A percentile compares a stretch with the other conserved stretches of the same genome.
Conservation (phyloP, 2,329 filamentous ascomycete genomes). For the Lachnellula suecica region DNA sequence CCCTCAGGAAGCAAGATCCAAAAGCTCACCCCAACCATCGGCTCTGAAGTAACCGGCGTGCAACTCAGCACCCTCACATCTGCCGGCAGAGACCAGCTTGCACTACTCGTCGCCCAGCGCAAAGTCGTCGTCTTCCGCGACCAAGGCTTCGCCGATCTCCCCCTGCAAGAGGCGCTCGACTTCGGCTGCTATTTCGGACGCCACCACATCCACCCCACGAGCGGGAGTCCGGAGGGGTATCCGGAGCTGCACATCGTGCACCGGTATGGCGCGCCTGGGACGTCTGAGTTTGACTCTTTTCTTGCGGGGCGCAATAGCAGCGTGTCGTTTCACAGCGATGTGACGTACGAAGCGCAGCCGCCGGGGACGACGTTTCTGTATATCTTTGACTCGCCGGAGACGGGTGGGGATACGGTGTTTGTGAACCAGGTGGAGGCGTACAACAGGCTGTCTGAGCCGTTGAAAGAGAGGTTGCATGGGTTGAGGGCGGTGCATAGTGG, state of each 20-base stretch:
- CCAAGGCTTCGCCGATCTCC: slow-evolving; percentile 68
- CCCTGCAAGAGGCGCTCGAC: slow-evolving; percentile 67
- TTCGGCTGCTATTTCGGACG: slow-evolving; percentile 75
- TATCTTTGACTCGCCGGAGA: slow-evolving; percentile 73
- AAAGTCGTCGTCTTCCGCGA: slow-evolving; percentile 77
- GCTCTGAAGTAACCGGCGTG: slow-evolving; percentile 67
- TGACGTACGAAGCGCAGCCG: slow-evolving; percentile 82
- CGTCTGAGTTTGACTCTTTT: slow-evolving; percentile 54
- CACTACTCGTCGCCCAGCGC: slow-evolving; percentile 69
- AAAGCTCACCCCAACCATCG: slow-evolving; percentile 70
- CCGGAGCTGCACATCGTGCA: slow-evolving; percentile 77
- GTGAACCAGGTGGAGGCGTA: slow-evolving; percentile 77
- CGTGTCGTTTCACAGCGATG: slow-evolving; percentile 83
- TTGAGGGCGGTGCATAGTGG: slow-evolving; percentile 78
- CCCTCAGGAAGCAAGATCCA: slow-evolving; percentile 46
- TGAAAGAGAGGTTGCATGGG: slow-evolving; percentile 76
- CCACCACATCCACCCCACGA: slow-evolving; percentile 77
- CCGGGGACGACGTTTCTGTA: slow-evolving; percentile 87
- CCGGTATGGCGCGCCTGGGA: slow-evolving; percentile 59
- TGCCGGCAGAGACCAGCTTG: slow-evolving; percentile 73
- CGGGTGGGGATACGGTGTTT: slow-evolving; percentile 82
- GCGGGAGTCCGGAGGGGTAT: slow-evolving; percentile 67
- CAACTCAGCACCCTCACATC: slow-evolving; percentile 66
- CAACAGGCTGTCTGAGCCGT: slow-evolving; percentile 65
- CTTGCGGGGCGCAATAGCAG: slow-evolving; percentile 70